These are phyloP conservation scores for Claviceps spartinae DNA, from an alignment of 2,329 filamentous ascomycete genomes.

Conservation along the genomic window DNA sequence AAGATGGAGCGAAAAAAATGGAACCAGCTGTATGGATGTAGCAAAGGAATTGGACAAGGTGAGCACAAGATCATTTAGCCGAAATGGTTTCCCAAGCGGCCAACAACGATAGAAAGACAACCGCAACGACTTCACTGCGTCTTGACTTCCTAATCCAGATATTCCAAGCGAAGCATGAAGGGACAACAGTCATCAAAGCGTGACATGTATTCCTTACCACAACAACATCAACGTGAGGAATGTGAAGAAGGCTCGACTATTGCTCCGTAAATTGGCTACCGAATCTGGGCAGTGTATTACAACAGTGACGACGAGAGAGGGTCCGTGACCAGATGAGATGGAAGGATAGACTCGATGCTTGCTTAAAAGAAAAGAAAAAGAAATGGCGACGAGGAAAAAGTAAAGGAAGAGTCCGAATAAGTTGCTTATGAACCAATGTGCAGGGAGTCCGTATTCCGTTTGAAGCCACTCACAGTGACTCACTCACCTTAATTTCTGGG, in stretches of 20 bases:
- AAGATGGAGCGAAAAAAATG: background rate
- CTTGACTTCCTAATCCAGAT: constrained; percentile 5
- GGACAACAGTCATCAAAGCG: no score
- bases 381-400: background rate
- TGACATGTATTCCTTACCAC: background rate
- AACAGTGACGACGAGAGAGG: background rate
- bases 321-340: no score
- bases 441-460: background rate
- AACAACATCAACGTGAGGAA: background rate
- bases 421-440: background rate
- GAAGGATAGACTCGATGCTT: no score
- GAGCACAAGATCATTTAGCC: background rate
- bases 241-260: background rate
- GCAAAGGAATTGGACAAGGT: background rate
- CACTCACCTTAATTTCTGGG: background rate
- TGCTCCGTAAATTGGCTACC: background rate
- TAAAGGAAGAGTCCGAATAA: background rate
- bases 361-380: background rate
- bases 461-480: background rate
- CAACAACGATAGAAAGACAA: background rate
- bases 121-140: background rate
- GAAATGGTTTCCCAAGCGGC: background rate
- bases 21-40: background rate
- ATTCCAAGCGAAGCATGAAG: background rate
- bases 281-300: background rate